These are phyloP conservation scores for Aureobasidium mangrovei DNA, from an alignment of 2,329 filamentous ascomycete genomes.

Conservation along the genomic window DNA sequence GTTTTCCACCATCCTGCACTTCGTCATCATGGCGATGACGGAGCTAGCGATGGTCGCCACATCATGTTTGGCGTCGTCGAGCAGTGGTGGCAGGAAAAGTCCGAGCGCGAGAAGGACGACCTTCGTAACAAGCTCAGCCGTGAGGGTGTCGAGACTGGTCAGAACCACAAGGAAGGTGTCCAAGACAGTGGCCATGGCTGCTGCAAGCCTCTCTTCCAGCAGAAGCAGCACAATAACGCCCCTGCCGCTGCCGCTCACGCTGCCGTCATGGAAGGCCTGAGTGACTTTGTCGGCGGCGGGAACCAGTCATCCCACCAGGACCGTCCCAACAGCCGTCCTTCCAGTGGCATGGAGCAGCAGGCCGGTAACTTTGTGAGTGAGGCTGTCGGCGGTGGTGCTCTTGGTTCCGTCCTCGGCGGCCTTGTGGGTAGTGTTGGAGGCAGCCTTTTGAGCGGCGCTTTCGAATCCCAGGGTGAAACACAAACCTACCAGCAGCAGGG, in stretches of 20 bases:
- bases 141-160: slow-evolving; percentile 63
- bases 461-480: slow-evolving; percentile 40
- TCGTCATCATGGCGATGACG: slow-evolving; percentile 46
- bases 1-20: slow-evolving; percentile 85
- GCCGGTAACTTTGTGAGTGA: slow-evolving; percentile 48
- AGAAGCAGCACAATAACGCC: slow-evolving; percentile 48
- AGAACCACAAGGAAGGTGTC: slow-evolving; percentile 81
- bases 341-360: slow-evolving; percentile 19
- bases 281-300: slow-evolving; percentile 20
- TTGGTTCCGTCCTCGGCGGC: slow-evolving; percentile 63
- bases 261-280: slow-evolving; percentile 29
- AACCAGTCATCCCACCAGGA: slow-evolving; percentile 6
- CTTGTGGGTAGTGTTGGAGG: slow-evolving; percentile 51
- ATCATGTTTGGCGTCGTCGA: slow-evolving; percentile 73
- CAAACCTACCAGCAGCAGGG: slow-evolving; percentile 44
- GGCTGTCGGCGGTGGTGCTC: slow-evolving; percentile 53
- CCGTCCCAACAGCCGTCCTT: slow-evolving; percentile 33
- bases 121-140: slow-evolving; percentile 69
- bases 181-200: slow-evolving; percentile 80
- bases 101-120: slow-evolving; percentile 52
- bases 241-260: slow-evolving; percentile 28
- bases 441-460: slow-evolving; percentile 55
- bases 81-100: slow-evolving; percentile 71
- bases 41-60: slow-evolving; percentile 60
- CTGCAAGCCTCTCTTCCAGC: slow-evolving; percentile 68